Base-by-base conservation (phyloP, 257 asterid genomes). In the Solanum peruvianum region DNA sequence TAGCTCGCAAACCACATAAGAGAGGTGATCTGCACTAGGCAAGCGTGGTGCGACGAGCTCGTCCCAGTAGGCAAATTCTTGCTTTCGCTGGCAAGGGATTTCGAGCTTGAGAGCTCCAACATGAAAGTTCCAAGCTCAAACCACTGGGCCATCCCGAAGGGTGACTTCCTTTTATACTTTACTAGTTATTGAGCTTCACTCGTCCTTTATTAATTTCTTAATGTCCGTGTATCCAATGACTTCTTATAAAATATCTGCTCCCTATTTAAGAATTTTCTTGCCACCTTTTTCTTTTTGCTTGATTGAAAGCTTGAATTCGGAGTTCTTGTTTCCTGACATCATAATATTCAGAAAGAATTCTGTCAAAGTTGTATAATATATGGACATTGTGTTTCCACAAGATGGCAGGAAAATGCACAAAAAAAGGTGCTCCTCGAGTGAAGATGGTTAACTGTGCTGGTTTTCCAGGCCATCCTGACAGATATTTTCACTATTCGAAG, bases 401-500 rank as follows among this genome's bases (percentile, higher is more conserved):
- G 41, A 47, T 87, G 52, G 89, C 96, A 97, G 97, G 98, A 94
- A 64, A 95, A 97, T 81, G 96, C 99, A 8, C 95, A 94, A 89
- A 97, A 94, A 75, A 94, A 95, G 35, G 35, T 87, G 98, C 98
- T 2, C 98, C 97, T 0, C 90, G 94, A 60, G 97, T 94, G 86
- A 91, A 87, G 86, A 92, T 86, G 89, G 98, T 97, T 71, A 92
- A 95, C 86, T 94, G 93, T 84, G 98, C 95, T 5, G 98, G 97
- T 89, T 98, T 95, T 78, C 92, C 93, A 4, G 80, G 86, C 58
- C 98, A 97, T 89, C 95, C 94, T 3, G 98, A 98, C 45, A 94
- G 91, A 58, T 87, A 94, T 56, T 90, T 95, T 80, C 98, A 94
- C 91, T 94, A 90, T 83, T 92, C 96, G 44, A 98, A 97, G 97